Conservation (phyloP, 805 yeast genomes). For the Torulaspora delbrueckii region DNA sequence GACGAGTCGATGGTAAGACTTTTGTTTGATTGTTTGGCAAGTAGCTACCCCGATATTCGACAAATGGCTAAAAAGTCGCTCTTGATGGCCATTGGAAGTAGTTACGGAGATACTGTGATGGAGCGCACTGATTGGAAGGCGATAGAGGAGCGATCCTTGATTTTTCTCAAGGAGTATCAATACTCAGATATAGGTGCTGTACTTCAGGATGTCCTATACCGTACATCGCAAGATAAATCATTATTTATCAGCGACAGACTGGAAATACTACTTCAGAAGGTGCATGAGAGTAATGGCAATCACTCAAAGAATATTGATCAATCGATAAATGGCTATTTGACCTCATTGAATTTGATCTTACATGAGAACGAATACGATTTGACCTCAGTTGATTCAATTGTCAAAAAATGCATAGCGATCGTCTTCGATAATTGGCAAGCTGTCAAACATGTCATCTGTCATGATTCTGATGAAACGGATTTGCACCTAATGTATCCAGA, state of each 20-base stretch:
- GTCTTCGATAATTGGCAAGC: slow-evolving; percentile 31
- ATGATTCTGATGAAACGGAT: slow-evolving; percentile 69
- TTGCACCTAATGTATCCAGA: slow-evolving; percentile 45
- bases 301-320: slow-evolving; percentile 43
- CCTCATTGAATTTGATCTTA: slow-evolving; percentile 49
- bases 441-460: slow-evolving; percentile 46
- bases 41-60: slow-evolving; percentile 77
- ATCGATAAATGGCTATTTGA: slow-evolving; percentile 67
- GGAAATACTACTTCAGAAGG: slow-evolving; percentile 32
- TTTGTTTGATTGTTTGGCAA: slow-evolving; percentile 57
- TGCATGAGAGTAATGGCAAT: slow-evolving; percentile 35
- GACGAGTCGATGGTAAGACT: slow-evolving; percentile 39
- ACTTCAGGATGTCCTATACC: slow-evolving; percentile 48
- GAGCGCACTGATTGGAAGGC: slow-evolving; percentile 8
- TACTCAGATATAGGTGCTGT: slow-evolving; percentile 78
- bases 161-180: slow-evolving; percentile 45
- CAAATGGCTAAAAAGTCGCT: slow-evolving; percentile 44
- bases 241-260: slow-evolving; percentile 35
- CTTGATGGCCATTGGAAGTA: slow-evolving; percentile 32
- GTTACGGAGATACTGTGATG: not conserved
- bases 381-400: not conserved
- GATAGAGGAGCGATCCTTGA: slow-evolving; percentile 30
- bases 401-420: slow-evolving; percentile 11
- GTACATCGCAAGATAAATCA: slow-evolving; percentile 30
- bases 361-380: slow-evolving; percentile 22